Percentiles rank a stretch among this genome's conserved stretches.
phyloP scores from a whole-genome alignment of 805 yeast genomes.

The Schwanniomyces polymorphus region DNA sequence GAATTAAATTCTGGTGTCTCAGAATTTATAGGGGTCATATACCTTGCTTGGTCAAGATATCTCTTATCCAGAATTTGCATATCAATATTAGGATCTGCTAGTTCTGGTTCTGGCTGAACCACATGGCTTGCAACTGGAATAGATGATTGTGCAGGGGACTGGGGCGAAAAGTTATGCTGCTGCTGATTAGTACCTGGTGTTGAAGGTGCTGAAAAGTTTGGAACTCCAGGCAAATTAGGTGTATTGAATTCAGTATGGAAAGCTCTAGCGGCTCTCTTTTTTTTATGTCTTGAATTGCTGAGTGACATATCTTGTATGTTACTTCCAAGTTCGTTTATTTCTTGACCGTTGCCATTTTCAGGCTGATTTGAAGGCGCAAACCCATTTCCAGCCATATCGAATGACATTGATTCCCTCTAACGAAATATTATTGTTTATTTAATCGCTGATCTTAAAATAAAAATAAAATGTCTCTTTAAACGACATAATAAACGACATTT shows the following conservation, averaged over 20 bases:
- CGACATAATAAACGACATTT: neutral
- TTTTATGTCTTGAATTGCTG: constrained; percentile 12
- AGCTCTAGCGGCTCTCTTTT: constrained; percentile 31
- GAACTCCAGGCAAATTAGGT: constrained; percentile 3
- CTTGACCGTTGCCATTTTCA: neutral
- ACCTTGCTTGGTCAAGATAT: constrained; percentile 21
- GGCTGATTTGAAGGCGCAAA: neutral
- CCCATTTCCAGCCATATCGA: neutral
- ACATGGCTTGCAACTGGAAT: neutral
- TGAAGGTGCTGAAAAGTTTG: constrained; percentile 2
- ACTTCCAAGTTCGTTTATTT: constrained; percentile 1
- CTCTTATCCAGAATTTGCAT: constrained; percentile 16
- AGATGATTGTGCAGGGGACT: neutral
- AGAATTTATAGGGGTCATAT: constrained; percentile 20
- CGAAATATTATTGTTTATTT: neutral
- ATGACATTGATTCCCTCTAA: neutral
- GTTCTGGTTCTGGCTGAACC: neutral
- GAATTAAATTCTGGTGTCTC: constrained; percentile 36
- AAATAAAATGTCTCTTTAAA: neutral
- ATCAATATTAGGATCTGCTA: constrained; percentile 3
- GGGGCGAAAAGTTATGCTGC: neutral
- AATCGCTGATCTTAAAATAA: neutral
- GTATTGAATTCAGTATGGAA: constrained; percentile 23
- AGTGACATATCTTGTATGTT: constrained; percentile 8
- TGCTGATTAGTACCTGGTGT: neutral